Conservation (phyloP, 805 yeast genomes). For the Cyberlindnera maritima region DNA sequence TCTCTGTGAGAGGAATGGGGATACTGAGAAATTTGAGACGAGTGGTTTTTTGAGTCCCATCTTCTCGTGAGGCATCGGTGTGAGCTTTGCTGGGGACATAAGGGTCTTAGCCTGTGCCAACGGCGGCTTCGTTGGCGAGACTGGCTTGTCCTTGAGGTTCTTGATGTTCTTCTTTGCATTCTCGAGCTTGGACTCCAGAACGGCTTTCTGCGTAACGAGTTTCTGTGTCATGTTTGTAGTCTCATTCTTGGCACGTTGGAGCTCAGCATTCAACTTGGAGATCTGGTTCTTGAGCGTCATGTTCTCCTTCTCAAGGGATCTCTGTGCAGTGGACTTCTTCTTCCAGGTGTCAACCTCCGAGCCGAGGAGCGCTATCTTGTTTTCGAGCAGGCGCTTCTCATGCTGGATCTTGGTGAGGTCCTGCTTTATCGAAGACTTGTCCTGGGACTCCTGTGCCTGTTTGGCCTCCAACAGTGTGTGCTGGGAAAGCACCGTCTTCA, state of each 20-base stretch:
- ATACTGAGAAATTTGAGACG: constrained; percentile 19
- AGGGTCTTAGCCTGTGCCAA: constrained; percentile 2
- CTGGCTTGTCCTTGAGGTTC: constrained; percentile 21
- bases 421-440: constrained; percentile 18
- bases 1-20: constrained; percentile 23
- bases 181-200: constrained; percentile 34
- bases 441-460: constrained; percentile 14
- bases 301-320: constrained; percentile 29
- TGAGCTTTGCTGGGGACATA: constrained; percentile 18
- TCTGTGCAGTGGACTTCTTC: constrained; percentile 20
- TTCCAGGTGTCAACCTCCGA: constrained; percentile 26
- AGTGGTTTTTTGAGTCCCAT: constrained; percentile 14
- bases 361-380: constrained; percentile 15
- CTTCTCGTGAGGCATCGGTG: constrained; percentile 6
- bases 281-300: constrained; percentile 34
- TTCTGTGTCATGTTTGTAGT: constrained; percentile 31
- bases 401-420: constrained; percentile 20
- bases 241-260: constrained; percentile 29
- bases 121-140: constrained; percentile 10
- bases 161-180: constrained; percentile 33
- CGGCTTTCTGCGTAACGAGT: constrained; percentile 33
- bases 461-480: constrained; percentile 16
- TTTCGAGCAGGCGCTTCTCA: constrained; percentile 25
- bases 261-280: constrained; percentile 31
- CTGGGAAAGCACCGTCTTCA: constrained; percentile 20